A percentile compares a stretch with the other conserved stretches of the same genome.
Evolutionary conservation across 805 yeast species (phyloP).

Genomic region (Barnettozyma siamensis): DNA sequence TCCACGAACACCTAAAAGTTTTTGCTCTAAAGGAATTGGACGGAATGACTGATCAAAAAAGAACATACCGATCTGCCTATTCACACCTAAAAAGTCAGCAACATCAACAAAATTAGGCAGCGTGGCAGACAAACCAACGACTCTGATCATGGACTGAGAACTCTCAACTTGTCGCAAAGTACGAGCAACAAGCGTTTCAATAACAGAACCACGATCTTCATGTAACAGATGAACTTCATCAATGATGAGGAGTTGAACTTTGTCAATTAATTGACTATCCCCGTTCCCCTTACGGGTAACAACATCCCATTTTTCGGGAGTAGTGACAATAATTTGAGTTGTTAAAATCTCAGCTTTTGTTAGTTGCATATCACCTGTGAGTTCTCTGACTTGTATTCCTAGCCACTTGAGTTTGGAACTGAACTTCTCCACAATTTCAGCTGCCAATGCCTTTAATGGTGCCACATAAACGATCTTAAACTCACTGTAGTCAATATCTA

Average conservation of each 20-base stretch:
- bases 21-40: slow-evolving; percentile 90
- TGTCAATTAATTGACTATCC: slow-evolving; percentile 76
- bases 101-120: slow-evolving; percentile 89
- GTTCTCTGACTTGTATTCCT: slow-evolving; percentile 79
- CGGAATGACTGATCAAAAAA: slow-evolving; percentile 90
- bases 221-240: slow-evolving; percentile 96
- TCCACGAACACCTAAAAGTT: slow-evolving; percentile 79
- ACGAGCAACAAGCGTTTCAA: slow-evolving; percentile 91
- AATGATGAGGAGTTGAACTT: slow-evolving; percentile 79
- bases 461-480: slow-evolving; percentile 92
- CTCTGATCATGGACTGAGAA: slow-evolving; percentile 87
- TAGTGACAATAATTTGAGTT: slow-evolving; percentile 87
- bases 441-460: slow-evolving; percentile 90
- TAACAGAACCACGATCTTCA: slow-evolving; percentile 97
- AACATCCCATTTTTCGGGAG: slow-evolving; percentile 98
- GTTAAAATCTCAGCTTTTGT: slow-evolving; percentile 71
- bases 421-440: slow-evolving; percentile 92
- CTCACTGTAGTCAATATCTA: slow-evolving; percentile 70
- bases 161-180: slow-evolving; percentile 93
- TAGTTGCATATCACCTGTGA: slow-evolving; percentile 94
- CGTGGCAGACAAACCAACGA: slow-evolving; percentile 92
- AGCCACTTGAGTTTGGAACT: slow-evolving; percentile 73
- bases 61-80: slow-evolving; percentile 85
- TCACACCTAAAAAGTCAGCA: slow-evolving; percentile 90
- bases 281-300: slow-evolving; percentile 92